Evolutionary conservation across 768 basidiomycete genomes (phyloP), one percentile per base, ranked within the genome.

Genomic region (Baorangia bicolor): DNA sequence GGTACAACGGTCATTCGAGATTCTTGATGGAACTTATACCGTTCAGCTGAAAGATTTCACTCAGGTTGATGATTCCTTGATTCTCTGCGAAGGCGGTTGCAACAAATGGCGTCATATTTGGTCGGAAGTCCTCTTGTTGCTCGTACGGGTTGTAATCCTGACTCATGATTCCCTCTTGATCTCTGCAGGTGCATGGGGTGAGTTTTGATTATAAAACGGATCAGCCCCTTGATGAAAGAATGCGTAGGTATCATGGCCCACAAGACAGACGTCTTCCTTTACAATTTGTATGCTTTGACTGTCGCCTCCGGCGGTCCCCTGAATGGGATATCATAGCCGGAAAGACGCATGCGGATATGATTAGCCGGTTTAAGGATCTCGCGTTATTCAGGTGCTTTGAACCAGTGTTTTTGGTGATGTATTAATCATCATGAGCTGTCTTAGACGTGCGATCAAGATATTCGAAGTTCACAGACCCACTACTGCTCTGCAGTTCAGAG

Each of bases 101-200:
- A 75, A 75, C 18, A 79, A 75, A 54, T 91, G 89, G 89, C 87
- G 81, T 65, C 91, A 93, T 67, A 62, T 84, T 40, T 93, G 90
- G 90, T 90, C 51, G 51, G 81, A 65, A 54, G 28, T 47, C 47
- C 9, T 23, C 20, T 31, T 42, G 11, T 21, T 33, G 13, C n/a
- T 46, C 5, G 23, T 23, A 14, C 18, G 38, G 34, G 18, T 7
- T 21, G 27, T 46, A 38, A 5, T 38, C 12, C 23, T 44, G 33
- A 63, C 25, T 44, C 20, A 21, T 23, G 28, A 40, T 33, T 38
- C 50, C 43, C 33, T 20, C 14, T 27, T 25, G 23, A 47, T 44
- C 5, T 49, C 49, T 41, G 25, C 31, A 70, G 64, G 77, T 78
- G 77, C 61, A 75, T 76, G 70, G 77, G 77, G 74, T 75, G 39